Evolutionary conservation across 140 eudicot species (phyloP).

Genomic region (Erigeron philadelphicus): DNA sequence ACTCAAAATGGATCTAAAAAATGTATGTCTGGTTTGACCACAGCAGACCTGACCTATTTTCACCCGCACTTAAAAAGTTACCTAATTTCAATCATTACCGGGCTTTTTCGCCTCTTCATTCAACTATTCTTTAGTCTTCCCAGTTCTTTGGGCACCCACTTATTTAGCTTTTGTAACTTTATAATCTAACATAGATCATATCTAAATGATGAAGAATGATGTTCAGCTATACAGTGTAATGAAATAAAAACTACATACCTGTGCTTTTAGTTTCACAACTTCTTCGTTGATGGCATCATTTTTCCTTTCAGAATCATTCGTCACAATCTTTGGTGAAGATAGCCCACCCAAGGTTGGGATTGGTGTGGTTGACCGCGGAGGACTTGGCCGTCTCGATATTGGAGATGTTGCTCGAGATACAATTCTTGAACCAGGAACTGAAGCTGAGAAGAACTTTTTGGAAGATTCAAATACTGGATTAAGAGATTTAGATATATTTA

Average conservation of each 20-base stretch:
- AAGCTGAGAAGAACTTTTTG: slow-evolving; percentile 91
- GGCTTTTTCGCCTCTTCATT: background rate
- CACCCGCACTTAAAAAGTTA: no score
- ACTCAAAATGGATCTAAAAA: no score
- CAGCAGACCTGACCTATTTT: no score
- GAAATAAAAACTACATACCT: slow-evolving; percentile 45
- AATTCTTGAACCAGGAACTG: slow-evolving; percentile 97
- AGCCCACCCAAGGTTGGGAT: slow-evolving; percentile 91
- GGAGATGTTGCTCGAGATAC: slow-evolving; percentile 99
- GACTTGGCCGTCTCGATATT: slow-evolving; percentile 79
- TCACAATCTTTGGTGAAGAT: slow-evolving; percentile 58
- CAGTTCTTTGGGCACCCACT: background rate
- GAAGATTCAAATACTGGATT: slow-evolving; percentile 91
- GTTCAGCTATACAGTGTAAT: background rate
- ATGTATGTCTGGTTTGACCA: no score
- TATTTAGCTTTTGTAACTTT: slow-evolving; percentile 11
- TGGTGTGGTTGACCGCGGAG: slow-evolving; percentile 97
- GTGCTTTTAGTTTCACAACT: slow-evolving; percentile 70
- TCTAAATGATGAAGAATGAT: slow-evolving; percentile 21
- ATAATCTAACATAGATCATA: slow-evolving; percentile 6
- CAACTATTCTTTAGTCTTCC: background rate
- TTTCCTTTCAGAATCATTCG: slow-evolving; percentile 54
- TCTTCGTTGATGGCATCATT: slow-evolving; percentile 69
- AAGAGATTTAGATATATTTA: slow-evolving; percentile 60
- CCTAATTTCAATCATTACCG: no score